Conservation (phyloP, 371 early-diverging fungal species). For the Apophysomyces variabilis region DNA sequence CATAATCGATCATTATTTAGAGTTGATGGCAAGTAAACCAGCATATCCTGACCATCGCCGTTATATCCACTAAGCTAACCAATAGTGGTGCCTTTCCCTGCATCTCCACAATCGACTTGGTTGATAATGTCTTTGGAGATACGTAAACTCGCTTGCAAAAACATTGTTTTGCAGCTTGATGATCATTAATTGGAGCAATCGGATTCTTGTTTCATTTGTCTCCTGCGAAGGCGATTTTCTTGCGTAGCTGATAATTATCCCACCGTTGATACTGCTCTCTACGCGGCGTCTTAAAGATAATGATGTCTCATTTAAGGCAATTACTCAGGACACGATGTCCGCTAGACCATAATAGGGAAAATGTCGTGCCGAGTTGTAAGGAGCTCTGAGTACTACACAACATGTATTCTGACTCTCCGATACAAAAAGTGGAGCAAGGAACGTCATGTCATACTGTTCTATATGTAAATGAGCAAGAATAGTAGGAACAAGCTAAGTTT, state of each 20-base stretch:
- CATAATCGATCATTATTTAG: neutral
- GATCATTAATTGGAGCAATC: slow-evolving; percentile 5
- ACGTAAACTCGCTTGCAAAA: slow-evolving; percentile 6
- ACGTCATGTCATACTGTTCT: no score
- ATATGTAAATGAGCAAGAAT: no score
- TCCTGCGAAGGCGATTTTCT: neutral
- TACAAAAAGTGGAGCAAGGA: no score
- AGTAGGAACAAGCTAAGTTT: no score
- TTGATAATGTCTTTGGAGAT: slow-evolving; percentile 6
- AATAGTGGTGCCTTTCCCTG: slow-evolving; percentile 3
- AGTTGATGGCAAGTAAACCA: slow-evolving; percentile 5
- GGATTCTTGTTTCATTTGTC: slow-evolving; percentile 1
- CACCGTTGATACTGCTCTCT: slow-evolving; percentile 8
- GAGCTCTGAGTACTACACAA: no score
- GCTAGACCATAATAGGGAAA: no score
- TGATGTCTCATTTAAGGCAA: neutral
- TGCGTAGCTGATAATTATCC: slow-evolving; percentile 1
- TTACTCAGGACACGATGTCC: no score
- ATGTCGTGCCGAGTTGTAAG: no score
- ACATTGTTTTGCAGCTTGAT: slow-evolving; percentile 14
- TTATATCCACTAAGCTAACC: slow-evolving; percentile 10
- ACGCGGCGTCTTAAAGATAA: slow-evolving; percentile 4
- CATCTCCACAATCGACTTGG: slow-evolving; percentile 10
- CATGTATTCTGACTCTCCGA: no score
- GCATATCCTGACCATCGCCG: slow-evolving; percentile 11